Base-by-base conservation (phyloP, 495 filamentous ascomycete genomes). In the Trichoderma asperelloides region DNA sequence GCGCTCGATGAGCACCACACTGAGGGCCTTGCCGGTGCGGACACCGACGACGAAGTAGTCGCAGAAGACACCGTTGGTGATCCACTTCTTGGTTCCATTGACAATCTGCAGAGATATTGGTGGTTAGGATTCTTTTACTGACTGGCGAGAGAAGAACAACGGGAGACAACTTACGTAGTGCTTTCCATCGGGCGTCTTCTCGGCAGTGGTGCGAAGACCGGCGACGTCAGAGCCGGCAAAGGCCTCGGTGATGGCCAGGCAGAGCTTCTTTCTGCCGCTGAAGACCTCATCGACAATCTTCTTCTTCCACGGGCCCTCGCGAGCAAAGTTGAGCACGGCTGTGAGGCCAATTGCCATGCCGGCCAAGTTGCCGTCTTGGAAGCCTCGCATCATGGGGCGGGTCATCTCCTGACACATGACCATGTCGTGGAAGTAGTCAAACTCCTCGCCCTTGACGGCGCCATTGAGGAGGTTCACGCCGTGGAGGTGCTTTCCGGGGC, bases 11-110 rank as follows among this genome's bases (percentile, higher is more conserved):
- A 96, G 78, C 1, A 96, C 76, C 9, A 96, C 91, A 3, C 85
- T 87, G 68, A 93, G 87, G 25, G 90, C 92, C 78, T 94, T 94
- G 62, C 87, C 88, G 3, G 92, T 96, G 70, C 85, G 86, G 73
- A 92, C 92, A 41, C 87, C 91, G 21, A 85, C 87, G 63, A 94
- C 89, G 73, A 96, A 96, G 78, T 93, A 94, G 75, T 94, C 91
- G 70, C 80, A 81, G 75, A 87, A 94, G 78, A 87, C 87, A 68
- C 91, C 92, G 81, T 96, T 96, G 47, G 92, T 96, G 78, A 94
- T 94, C 91, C 91, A 96, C 78, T 94, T 94, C 83, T 94, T 96
- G 70, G 90, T 94, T 68, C 91, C 91, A 76, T 92, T 93, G 69
- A 96, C 85, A 68, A 94, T 88, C 65, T 67, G 65, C 30, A 45